Evolutionary conservation across 352 stramenopile species (phyloP).

Genomic region (Pythium monospermum): DNA sequence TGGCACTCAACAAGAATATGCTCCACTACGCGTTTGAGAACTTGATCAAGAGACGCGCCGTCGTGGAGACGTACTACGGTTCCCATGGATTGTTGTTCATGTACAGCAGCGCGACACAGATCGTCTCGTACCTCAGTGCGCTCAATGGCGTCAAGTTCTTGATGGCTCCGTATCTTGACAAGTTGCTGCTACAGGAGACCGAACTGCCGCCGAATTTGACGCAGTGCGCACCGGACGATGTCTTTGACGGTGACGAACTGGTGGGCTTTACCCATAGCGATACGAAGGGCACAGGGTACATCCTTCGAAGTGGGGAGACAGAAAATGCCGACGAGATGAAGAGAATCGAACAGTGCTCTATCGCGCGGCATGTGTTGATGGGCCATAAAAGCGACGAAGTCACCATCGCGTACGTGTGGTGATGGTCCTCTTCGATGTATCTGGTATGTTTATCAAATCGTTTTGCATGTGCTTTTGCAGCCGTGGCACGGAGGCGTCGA

Average conservation of each 20-base stretch:
- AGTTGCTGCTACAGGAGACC: conserved; percentile 14
- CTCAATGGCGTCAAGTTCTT: conserved; percentile 70
- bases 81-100: conserved; percentile 50
- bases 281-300: conserved; percentile 4
- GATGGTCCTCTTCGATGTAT: background rate
- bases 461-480: background rate
- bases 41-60: conserved; percentile 49
- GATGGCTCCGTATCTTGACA: conserved; percentile 7
- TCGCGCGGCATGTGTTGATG: conserved; percentile 46
- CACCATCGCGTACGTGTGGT: conserved; percentile 35
- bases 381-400: conserved; percentile 29
- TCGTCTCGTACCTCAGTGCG: conserved; percentile 58
- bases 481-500: background rate
- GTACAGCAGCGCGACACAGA: conserved; percentile 49
- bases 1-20: conserved; percentile 72
- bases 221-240: conserved; percentile 45
- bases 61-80: conserved; percentile 67
- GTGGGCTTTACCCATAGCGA: conserved; percentile 6
- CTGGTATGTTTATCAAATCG: background rate
- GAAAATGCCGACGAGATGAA: conserved; percentile 45
- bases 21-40: conserved; percentile 79
- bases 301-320: background rate
- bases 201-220: conserved; percentile 43
- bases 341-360: conserved; percentile 40
- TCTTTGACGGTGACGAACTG: conserved; percentile 27